A percentile compares a stretch with the other conserved stretches of the same genome.
phyloP scores from a whole-genome alignment of 2,329 filamentous ascomycete species.

The Dactylonectria estremocensis region DNA sequence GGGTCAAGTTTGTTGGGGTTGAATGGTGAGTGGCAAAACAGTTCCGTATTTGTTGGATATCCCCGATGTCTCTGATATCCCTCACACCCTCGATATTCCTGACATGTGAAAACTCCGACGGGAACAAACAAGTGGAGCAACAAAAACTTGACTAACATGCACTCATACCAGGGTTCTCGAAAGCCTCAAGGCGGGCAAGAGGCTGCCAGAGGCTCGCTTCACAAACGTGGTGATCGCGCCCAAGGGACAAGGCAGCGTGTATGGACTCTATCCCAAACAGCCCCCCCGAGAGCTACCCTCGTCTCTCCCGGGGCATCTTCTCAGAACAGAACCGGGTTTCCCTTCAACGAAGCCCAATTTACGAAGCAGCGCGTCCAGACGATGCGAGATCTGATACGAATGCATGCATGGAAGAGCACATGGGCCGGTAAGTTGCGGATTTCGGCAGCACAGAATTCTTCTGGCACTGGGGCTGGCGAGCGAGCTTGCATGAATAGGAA shows the following conservation, averaged over 20 bases:
- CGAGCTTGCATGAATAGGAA: constrained; percentile 16
- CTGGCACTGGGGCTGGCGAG: constrained; percentile 3
- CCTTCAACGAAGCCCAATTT: not conserved
- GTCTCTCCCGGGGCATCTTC: not conserved
- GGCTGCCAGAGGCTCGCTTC: constrained; percentile 83
- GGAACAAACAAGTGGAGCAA: not conserved
- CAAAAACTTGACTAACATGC: constrained; percentile 8
- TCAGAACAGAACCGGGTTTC: not conserved
- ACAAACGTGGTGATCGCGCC: constrained; percentile 73
- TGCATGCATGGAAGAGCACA: constrained; percentile 13
- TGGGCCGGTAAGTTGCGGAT: not conserved
- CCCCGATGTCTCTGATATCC: not conserved
- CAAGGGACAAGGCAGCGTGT: constrained; percentile 76
- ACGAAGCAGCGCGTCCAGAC: constrained; percentile 2
- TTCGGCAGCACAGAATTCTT: constrained; percentile 13
- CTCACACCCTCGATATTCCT: too few species aligned
- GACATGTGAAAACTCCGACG: not conserved
- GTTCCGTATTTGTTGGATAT: not conserved
- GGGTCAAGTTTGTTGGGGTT: constrained; percentile 83
- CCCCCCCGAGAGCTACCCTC: constrained; percentile 17
- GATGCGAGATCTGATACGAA: constrained; percentile 8
- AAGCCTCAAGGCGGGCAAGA: constrained; percentile 81
- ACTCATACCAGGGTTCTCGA: constrained; percentile 77
- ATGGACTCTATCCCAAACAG: constrained; percentile 60
- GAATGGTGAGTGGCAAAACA: constrained; percentile 73